Base-by-base conservation (phyloP, 345 rosid species). In the Citrus unshiu region DNA sequence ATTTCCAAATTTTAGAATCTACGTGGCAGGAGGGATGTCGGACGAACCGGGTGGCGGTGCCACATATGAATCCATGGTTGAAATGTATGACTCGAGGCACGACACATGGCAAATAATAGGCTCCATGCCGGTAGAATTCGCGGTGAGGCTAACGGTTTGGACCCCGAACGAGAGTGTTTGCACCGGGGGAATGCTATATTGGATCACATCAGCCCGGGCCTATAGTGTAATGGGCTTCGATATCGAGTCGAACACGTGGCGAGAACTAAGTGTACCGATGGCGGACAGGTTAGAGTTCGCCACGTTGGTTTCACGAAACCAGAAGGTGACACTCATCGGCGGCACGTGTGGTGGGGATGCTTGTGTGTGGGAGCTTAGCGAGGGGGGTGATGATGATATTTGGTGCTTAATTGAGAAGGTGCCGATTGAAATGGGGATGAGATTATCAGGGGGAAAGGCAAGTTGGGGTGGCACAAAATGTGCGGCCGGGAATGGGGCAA, bases 131-230 rank as follows among this genome's bases (percentile, higher is more conserved):
- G 51, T 63, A 16, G 88, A 88, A 80, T 88, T 83, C 1, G 87
- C 93, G 0, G 91, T 88, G 1, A 85, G 91, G 78, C 77, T 90
- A 0, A 90, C 93, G 2, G 91, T 90, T 12, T 90, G 93, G 93
- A 84, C 88, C 3, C 88, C 90, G 0, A 84, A 85, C 6, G 90
- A 90, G 80, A 80, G 91, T 9, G 91, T 87, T 0, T 87, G 79
- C 78, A 80, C 76, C 9, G 54, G 77, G 1, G 91, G 91, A 6
- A 73, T 83, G 10, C 62, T 90, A 1, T 88, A 90, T 9, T 90
- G 93, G 93, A 87, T 90, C 75, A 90, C 91, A 7, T 90, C 93
- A 0, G 93, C 93, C 2, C 73, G 91, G 29, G 90, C 86, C 25
- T 90, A 85, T 57, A 88, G 85, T 32, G 78, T 85, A 7, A 88